A percentile compares a stretch with the other conserved stretches of the same genome.
Conservation (phyloP, 345 rosid genomes). For the Clarkia xantiana region DNA sequence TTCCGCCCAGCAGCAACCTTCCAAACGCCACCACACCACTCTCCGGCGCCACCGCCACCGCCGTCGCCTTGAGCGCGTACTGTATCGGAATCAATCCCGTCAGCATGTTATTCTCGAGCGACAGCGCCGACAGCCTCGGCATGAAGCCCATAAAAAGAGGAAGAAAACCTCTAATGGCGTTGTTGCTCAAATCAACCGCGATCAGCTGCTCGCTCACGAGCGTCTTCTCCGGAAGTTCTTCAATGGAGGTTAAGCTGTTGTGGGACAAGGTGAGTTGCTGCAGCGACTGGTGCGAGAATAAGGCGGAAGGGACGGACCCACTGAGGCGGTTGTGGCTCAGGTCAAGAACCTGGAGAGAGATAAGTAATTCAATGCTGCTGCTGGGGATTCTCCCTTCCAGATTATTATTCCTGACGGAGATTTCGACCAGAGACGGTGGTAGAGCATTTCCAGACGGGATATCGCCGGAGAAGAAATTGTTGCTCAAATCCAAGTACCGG, state of each 20-base stretch:
- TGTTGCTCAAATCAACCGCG: slow-evolving; percentile 27
- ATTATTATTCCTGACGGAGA: slow-evolving; percentile 59
- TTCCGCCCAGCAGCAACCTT: slow-evolving; percentile 74
- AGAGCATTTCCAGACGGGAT: slow-evolving; percentile 34
- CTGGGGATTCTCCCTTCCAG: slow-evolving; percentile 39
- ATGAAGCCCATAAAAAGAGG: slow-evolving; percentile 21
- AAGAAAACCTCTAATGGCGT: slow-evolving; percentile 19
- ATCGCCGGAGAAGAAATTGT: slow-evolving; percentile 49
- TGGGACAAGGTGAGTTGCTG: slow-evolving; percentile 70
- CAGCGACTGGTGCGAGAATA: slow-evolving; percentile 54
- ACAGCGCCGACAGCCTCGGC: slow-evolving; percentile 32
- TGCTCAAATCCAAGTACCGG: slow-evolving; percentile 49
- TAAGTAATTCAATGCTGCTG: slow-evolving; percentile 17
- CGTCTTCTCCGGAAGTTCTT: slow-evolving; percentile 24
- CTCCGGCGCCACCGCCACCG: slow-evolving; percentile 27
- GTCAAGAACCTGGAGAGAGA: slow-evolving; percentile 49
- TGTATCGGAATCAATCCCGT: slow-evolving; percentile 31
- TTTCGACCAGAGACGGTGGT: slow-evolving; percentile 45
- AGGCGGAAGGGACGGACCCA: slow-evolving; percentile 31
- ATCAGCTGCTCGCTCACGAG: slow-evolving; percentile 40
- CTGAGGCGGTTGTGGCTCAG: slow-evolving; percentile 52
- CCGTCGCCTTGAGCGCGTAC: slow-evolving; percentile 22
- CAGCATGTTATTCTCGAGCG: slow-evolving; percentile 24
- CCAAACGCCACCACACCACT: slow-evolving; percentile 35
- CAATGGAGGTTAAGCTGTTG: slow-evolving; percentile 47